Evolutionary conservation across 1,284 basidiomycete species (phyloP).

Genomic region (Microbotryum violaceum): DNA sequence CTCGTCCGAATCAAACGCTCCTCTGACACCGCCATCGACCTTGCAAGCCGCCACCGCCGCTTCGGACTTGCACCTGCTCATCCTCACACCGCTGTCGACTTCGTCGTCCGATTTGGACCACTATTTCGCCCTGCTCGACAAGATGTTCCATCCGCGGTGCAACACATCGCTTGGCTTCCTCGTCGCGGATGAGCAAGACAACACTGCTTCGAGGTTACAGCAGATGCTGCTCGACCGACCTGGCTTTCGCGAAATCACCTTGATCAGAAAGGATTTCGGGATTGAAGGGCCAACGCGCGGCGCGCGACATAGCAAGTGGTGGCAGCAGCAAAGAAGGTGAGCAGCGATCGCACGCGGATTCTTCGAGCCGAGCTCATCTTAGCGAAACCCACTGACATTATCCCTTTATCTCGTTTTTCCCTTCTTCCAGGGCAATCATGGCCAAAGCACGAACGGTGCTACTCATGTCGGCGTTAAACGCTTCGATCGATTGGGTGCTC

Average conservation of each 20-base stretch:
- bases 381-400: not conserved
- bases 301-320: constrained; percentile 17
- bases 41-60: too few relatives aligned
- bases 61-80: constrained; percentile 15
- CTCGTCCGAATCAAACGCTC: too few relatives aligned
- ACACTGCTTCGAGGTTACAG: constrained; percentile 11
- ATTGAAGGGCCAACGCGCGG: constrained; percentile 11
- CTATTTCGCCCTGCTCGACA: constrained; percentile 13
- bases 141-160: constrained; percentile 14
- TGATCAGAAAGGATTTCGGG: constrained; percentile 23
- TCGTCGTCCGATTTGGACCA: constrained; percentile 10
- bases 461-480: constrained; percentile 21
- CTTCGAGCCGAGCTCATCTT: too few relatives aligned
- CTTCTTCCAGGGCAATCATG: constrained; percentile 14
- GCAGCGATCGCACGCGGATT: not conserved
- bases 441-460: constrained; percentile 24
- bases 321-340: constrained; percentile 20
- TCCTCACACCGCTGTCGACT: constrained; percentile 25
- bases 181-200: constrained; percentile 24
- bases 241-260: constrained; percentile 15
- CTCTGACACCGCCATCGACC: too few relatives aligned
- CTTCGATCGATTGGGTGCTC: constrained; percentile 27
- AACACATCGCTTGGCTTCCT: constrained; percentile 24
- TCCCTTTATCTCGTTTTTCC: not conserved
- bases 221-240: constrained; percentile 2